Percentiles rank a stretch among this genome's conserved stretches.
These are phyloP conservation scores for Protomyces inouyei DNA, from an alignment of 1,139 yeast genomes.

Conservation along the genomic window DNA sequence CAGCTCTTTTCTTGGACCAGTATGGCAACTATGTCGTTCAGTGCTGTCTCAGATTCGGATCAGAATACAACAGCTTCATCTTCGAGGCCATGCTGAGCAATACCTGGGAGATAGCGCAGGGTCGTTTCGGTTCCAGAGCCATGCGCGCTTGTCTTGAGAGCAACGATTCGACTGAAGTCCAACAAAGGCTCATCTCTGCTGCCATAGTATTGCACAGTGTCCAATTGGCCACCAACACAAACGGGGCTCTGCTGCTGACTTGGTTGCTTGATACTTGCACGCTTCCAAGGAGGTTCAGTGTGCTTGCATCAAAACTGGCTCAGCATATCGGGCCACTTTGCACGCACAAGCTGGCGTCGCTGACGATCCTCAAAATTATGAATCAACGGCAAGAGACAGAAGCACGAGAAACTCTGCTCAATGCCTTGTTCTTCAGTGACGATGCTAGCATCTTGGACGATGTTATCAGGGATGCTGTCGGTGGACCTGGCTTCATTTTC, in stretches of 20 bases:
- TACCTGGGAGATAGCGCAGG: constrained; percentile 77
- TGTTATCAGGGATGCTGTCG: constrained; percentile 56
- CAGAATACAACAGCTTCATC: constrained; percentile 84
- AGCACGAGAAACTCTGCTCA: constrained; percentile 60
- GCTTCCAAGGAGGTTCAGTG: constrained; percentile 53
- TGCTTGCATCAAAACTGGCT: constrained; percentile 55
- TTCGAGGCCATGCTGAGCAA: constrained; percentile 77
- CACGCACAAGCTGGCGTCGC: constrained; percentile 79
- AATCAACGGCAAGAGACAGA: constrained; percentile 58
- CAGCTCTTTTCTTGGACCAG: constrained; percentile 85
- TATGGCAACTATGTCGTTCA: constrained; percentile 95
- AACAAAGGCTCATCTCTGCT: constrained; percentile 68
- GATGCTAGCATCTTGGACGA: constrained; percentile 43
- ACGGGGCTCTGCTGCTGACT: constrained; percentile 83
- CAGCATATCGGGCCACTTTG: constrained; percentile 64
- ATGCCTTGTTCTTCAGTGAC: constrained; percentile 49
- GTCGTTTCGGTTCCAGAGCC: constrained; percentile 93
- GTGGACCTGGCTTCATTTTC: constrained; percentile 82
- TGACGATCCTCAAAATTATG: constrained; percentile 74
- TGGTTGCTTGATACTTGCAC: constrained; percentile 92
- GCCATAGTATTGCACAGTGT: constrained; percentile 74
- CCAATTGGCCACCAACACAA: constrained; percentile 73
- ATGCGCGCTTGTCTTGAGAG: constrained; percentile 89
- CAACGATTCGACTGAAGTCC: constrained; percentile 58
- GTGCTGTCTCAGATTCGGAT: constrained; percentile 83